Conservation (phyloP, 75 land plant genomes). For the Sequoia sempervirens region DNA sequence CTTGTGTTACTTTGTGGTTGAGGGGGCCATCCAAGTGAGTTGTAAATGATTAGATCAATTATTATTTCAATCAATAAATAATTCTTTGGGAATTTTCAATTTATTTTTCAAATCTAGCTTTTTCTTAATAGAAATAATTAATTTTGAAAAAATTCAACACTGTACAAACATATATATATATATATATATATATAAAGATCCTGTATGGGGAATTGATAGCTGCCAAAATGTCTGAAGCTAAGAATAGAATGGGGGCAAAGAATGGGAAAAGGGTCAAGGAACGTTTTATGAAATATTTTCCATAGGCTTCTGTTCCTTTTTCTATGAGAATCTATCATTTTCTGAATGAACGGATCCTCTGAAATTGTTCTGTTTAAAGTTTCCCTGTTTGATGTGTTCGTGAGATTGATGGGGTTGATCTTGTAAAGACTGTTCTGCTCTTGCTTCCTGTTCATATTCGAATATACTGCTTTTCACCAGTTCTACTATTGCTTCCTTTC, state of each 20-base stretch:
- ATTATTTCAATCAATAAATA: background rate
- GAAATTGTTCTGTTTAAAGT: background rate
- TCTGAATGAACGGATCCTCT: background rate
- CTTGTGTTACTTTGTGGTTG: background rate
- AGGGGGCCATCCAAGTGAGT: background rate
- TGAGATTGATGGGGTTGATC: background rate
- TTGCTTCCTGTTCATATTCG: background rate
- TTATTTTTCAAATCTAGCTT: background rate
- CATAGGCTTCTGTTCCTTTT: background rate
- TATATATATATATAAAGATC: background rate
- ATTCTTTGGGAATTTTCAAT: background rate
- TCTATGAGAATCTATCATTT: background rate
- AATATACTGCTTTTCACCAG: background rate
- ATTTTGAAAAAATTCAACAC: background rate
- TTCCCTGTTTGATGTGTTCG: background rate
- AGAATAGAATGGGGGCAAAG: background rate
- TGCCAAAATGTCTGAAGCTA: background rate
- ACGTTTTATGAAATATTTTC: background rate
- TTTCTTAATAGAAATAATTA: background rate
- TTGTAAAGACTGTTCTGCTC: background rate
- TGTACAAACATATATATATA: background rate
- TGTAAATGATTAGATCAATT: conserved; percentile 1
- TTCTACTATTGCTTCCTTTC: background rate
- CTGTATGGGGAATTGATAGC: background rate
- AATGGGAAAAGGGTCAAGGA: background rate